Evolutionary conservation across 345 rosid species (phyloP), one percentile per base, ranked within the genome.

Genomic region (Chamaenerion angustifolium): DNA sequence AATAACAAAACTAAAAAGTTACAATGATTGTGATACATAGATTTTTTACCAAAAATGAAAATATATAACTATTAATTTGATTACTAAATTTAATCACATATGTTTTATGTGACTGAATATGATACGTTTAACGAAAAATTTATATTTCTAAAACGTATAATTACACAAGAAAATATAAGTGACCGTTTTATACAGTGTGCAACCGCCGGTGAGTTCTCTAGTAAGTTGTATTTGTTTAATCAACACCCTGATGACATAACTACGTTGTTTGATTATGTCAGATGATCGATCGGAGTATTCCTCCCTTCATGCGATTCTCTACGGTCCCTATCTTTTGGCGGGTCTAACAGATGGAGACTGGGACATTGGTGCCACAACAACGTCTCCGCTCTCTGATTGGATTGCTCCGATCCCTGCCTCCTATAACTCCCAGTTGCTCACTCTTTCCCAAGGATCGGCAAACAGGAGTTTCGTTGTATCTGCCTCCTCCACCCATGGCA

Each of bases 251-350:
- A 12, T 49, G n/a, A 19, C 25, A 10, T 35, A 25, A 0, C 19
- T 31, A 43, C 9, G 15, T 23, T 43, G 27, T 47, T 53, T 52
- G 42, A 42, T 13, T 12, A 12, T 54, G 16, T 40, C 37, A 35
- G 96, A 90, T 72, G 96, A 90, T 52, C 70, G 85, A 44, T 56
- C 83, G 0, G 85, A 77, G 27, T 78, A 75, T 54, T 64, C 82
- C 57, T 83, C 96, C 11, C 17, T 92, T 49, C 80, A 72, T 43
- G 96, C 96, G 13, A 82, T 92, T 63, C 87, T 92, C 7, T 92
- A 76, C 58, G 98, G 98, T 4, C 96, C 93, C 8, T 80, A 82
- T 66, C 75, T 87, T 46, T 87, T 90, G 56, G 83, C 81, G 1
- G 95, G 95, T 23, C 73, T 64, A 56, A 78, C 78, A 2, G 67